Conservation (phyloP, 352 stramenopile species). For the Globisporangium canariense region DNA sequence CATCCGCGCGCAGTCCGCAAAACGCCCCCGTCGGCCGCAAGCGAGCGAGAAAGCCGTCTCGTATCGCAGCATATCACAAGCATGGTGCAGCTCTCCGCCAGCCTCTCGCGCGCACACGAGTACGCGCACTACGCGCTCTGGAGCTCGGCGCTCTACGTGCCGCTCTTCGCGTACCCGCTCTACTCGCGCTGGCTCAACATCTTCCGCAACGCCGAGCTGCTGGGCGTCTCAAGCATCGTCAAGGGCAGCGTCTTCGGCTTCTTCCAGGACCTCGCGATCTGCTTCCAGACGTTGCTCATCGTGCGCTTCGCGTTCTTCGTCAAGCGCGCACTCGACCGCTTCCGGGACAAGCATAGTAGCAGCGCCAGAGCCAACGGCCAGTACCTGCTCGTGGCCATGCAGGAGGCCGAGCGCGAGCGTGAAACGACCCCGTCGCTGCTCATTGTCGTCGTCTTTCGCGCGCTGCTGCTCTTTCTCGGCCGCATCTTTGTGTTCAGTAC, state of each 20-base stretch:
- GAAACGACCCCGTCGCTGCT: constrained; percentile 8
- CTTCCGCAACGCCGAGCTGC: constrained; percentile 50
- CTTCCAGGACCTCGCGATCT: constrained; percentile 59
- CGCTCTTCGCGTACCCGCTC: constrained; percentile 51
- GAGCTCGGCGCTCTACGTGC: constrained; percentile 54
- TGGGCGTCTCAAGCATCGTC: constrained; percentile 36
- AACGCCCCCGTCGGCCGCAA: not conserved
- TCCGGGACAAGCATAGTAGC: constrained; percentile 3
- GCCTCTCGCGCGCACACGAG: not conserved
- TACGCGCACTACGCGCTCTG: constrained; percentile 37
- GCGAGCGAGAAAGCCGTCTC: no score
- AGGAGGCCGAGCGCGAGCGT: constrained; percentile 1
- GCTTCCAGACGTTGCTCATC: constrained; percentile 35
- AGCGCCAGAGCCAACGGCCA: constrained; percentile 31
- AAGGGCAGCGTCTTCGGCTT: constrained; percentile 43
- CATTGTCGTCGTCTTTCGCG: not conserved
- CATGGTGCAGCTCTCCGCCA: constrained; percentile 9
- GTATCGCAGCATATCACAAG: no score
- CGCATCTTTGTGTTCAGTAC: constrained; percentile 1
- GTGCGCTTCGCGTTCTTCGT: constrained; percentile 5
- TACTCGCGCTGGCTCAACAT: constrained; percentile 59
- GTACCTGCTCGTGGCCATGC: constrained; percentile 24
- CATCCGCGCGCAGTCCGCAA: not conserved
- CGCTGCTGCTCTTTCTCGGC: constrained; percentile 6
- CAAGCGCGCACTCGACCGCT: constrained; percentile 18